A percentile compares a stretch with the other conserved stretches of the same genome.
These are phyloP conservation scores for Aspergillus fumigatus DNA, from an alignment of 2,329 filamentous ascomycete species.

Conservation along the genomic window DNA sequence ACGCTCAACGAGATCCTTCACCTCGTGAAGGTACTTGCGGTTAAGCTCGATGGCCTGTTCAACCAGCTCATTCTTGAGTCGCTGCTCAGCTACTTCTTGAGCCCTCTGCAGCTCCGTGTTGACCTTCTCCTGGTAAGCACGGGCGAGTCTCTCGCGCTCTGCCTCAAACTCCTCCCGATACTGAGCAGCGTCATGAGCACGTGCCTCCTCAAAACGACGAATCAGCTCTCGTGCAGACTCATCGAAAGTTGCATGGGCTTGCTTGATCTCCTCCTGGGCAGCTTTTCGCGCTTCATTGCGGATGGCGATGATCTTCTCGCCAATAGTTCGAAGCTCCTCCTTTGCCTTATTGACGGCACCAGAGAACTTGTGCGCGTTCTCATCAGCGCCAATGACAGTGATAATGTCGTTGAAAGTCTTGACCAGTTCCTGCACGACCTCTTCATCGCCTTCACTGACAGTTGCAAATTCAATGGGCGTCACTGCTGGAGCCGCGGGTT, in stretches of 20 bases:
- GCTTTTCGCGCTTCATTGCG: conserved; percentile 65
- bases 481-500: conserved; percentile 46
- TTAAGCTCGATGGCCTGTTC: conserved; percentile 89
- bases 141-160: conserved; percentile 75
- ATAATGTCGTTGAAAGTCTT: conserved; percentile 97
- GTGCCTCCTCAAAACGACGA: conserved; percentile 75
- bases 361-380: conserved; percentile 70
- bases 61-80: conserved; percentile 75
- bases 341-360: conserved; percentile 81
- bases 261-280: conserved; percentile 69
- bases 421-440: conserved; percentile 85
- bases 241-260: conserved; percentile 74
- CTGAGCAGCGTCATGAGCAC: conserved; percentile 72
- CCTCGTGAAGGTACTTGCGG: conserved; percentile 72
- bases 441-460: conserved; percentile 72
- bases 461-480: conserved; percentile 72
- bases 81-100: conserved; percentile 75
- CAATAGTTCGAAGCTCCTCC: conserved; percentile 71
- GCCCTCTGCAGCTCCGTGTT: conserved; percentile 74
- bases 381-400: conserved; percentile 83
- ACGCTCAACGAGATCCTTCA: conserved; percentile 76
- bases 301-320: conserved; percentile 69
- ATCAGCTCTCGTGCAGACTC: conserved; percentile 83
- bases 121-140: conserved; percentile 75
- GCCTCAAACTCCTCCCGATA: conserved; percentile 86